Conservation (phyloP, 805 yeast genomes). For the Suhomyces canberraensis region DNA sequence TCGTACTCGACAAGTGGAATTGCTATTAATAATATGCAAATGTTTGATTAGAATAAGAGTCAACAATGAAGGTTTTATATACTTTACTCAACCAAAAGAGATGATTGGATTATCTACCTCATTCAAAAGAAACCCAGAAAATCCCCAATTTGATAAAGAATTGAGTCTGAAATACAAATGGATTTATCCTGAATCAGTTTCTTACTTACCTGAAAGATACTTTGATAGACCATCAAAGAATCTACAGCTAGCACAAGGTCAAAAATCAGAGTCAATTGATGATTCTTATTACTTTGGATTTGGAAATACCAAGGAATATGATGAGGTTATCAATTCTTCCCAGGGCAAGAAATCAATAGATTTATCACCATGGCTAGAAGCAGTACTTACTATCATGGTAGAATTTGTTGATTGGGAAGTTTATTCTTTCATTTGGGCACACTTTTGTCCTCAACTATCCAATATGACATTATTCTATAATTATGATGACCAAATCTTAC, state of each 20-base stretch:
- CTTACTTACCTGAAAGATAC: slow-evolving; percentile 44
- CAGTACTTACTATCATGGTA: slow-evolving; percentile 49
- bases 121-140: slow-evolving; percentile 46
- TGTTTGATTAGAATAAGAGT: slow-evolving; percentile 54
- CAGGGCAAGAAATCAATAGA: not conserved
- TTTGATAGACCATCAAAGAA: slow-evolving; percentile 40
- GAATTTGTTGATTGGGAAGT: slow-evolving; percentile 66
- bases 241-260: slow-evolving; percentile 6
- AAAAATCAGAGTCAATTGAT: not conserved
- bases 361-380: slow-evolving; percentile 47
- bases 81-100: slow-evolving; percentile 52
- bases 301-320: not conserved
- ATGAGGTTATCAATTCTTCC: not conserved
- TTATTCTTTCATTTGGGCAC: slow-evolving; percentile 63
- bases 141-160: slow-evolving; percentile 18
- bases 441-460: slow-evolving; percentile 67
- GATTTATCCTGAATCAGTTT: slow-evolving; percentile 58
- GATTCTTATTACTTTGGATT: not conserved
- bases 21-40: slow-evolving; percentile 48
- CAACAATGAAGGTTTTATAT: slow-evolving; percentile 43
- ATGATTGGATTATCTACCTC: slow-evolving; percentile 65
- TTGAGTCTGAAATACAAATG: slow-evolving; percentile 33
- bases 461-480: slow-evolving; percentile 51
- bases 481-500: slow-evolving; percentile 36
- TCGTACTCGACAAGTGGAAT: slow-evolving; percentile 27